Evolutionary conservation across 2,329 filamentous ascomycete genomes (phyloP).

Genomic region (Trichophyton schoenleinii): DNA sequence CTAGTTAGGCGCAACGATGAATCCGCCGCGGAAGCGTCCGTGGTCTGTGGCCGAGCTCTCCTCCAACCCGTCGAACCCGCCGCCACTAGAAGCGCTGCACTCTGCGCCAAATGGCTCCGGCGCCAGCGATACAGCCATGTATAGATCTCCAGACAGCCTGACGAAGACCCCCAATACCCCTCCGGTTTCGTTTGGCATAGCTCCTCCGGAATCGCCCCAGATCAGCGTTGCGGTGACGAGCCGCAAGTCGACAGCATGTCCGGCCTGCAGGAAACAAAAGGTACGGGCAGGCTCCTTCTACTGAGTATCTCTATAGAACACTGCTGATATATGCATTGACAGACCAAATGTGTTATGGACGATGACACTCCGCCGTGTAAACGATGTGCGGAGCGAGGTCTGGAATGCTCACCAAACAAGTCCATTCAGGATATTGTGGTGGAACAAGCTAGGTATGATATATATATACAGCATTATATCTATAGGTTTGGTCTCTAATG

Average conservation of each 20-base stretch:
- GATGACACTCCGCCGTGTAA: conserved; percentile 11
- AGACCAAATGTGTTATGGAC: conserved; percentile 13
- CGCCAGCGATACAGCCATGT: not conserved
- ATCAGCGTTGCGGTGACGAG: conserved; percentile 15
- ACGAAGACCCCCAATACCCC: conserved; percentile 6
- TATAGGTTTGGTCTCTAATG: not conserved
- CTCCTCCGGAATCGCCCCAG: not conserved
- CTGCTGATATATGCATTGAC: not conserved
- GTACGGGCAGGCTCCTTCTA: conserved; percentile 16
- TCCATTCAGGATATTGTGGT: conserved; percentile 11
- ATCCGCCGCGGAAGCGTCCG: conserved; percentile 8
- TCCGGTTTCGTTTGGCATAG: not conserved
- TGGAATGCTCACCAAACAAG: conserved; percentile 11
- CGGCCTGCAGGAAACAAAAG: conserved; percentile 41
- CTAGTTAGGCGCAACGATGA: conserved; percentile 1
- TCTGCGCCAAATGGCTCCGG: not conserved
- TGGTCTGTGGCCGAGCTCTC: conserved; percentile 8
- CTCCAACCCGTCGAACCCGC: not conserved
- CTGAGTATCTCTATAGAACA: not conserved
- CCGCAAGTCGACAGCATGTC: conserved; percentile 36
- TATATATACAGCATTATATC: not conserved
- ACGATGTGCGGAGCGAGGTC: conserved; percentile 9
- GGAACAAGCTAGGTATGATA: conserved; percentile 9
- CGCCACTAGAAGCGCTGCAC: not conserved
- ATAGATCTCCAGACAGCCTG: conserved; percentile 8